Base-by-base conservation (phyloP, 768 basidiomycete genomes). In the Rhodotorula taiwanensis region DNA sequence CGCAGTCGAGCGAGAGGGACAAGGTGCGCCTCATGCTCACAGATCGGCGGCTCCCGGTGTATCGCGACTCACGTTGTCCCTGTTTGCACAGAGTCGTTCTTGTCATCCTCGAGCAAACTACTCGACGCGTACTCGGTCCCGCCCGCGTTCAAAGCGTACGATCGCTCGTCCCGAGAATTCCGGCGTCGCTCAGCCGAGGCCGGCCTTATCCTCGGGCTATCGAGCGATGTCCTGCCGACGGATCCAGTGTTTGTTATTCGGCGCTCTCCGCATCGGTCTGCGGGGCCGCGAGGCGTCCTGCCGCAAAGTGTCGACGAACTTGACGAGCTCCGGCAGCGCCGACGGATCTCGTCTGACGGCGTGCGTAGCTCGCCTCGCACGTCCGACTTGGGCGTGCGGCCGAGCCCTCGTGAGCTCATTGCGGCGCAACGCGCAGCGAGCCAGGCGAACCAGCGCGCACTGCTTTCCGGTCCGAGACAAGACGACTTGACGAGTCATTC, bases 101-200 rank as follows among this genome's bases (percentile, higher is more conserved):
- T 98, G 25, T 74, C 83, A 0, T 86, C 91, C 1, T 86, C 89
- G 14, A 86, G 85, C 75, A 88, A 83, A 76, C 80, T 93, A 10
- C 81, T 93, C 43, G 94, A 98, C 56, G 86, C 89, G 27, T 74
- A 72, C 2, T 76, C 82, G 18, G 80, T 82, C 6, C 86, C 88
- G 3, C 93, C 93, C 2, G 76, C 81, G 5, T 86, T 84, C 77
- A 83, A 83, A 54, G 76, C 82, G 3, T 79, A 82, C 28, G 84
- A 87, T 47, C 81, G 82, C 36, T 82, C 83, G 39, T 79, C 80
- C 20, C 77, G 78, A 14, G 83, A 83, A 52, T 80, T 78, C 74
- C 88, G 89, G 72, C 86, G 94, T 18, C 86, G 92, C 11, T 98
- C 94, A 0, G 78, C 89, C 5, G 94, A 99, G 74, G 84, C 88